Conservation (phyloP, 148 eudicot genomes). For the Chenopodium quinoa region DNA sequence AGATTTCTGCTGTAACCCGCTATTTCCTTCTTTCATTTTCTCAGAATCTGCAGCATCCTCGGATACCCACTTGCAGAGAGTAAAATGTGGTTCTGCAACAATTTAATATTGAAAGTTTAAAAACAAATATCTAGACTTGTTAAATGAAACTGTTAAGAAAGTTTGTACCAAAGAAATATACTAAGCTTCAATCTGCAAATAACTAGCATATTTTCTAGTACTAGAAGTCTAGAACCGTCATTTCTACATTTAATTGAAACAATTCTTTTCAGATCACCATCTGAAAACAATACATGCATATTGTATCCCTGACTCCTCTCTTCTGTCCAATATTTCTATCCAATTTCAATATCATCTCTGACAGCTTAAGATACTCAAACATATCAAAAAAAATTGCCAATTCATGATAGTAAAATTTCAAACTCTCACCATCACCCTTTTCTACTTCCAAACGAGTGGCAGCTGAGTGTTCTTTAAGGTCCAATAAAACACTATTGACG, state of each 20-base stretch:
- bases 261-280: too few relatives aligned
- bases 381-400: neutral
- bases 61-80: slow-evolving; percentile 69
- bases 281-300: neutral
- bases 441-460: slow-evolving; percentile 57
- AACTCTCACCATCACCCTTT: slow-evolving; percentile 41
- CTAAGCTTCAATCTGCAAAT: neutral
- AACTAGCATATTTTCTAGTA: neutral
- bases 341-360: neutral
- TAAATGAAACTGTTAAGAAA: neutral
- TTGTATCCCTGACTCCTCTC: neutral
- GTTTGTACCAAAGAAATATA: neutral
- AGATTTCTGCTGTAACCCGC: slow-evolving; percentile 33
- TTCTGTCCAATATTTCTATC: neutral
- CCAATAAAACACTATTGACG: slow-evolving; percentile 57
- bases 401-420: neutral
- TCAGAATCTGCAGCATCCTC: slow-evolving; percentile 29
- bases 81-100: slow-evolving; percentile 45
- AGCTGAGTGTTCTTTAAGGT: slow-evolving; percentile 73
- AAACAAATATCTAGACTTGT: neutral
- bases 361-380: neutral
- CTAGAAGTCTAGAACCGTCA: neutral
- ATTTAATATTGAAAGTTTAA: slow-evolving; percentile 18
- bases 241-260: neutral
- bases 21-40: slow-evolving; percentile 35